Base-by-base conservation (phyloP, 1,284 basidiomycete species). In the Sanghuangporus weigelae region DNA sequence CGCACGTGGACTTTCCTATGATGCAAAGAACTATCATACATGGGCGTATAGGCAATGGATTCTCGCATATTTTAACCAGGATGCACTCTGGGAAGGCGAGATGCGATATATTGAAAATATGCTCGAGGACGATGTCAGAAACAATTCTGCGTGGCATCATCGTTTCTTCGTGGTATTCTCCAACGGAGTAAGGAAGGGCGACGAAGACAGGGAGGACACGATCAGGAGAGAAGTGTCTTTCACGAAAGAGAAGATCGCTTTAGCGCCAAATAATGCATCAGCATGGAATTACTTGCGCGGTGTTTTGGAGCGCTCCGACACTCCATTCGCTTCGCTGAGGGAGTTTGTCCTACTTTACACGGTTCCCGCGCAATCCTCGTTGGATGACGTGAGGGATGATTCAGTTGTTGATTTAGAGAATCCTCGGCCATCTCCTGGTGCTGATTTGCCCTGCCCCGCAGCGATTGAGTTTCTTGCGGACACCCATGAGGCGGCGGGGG, bases 121-220 rank as follows among this genome's bases (percentile, higher is more conserved):
- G 79, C 74, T 98, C 31, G 78, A 79, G 6, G 75, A 81, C 23
- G 96, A 99, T 74, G 81, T 96, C 44, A 78, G 96, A 69, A 99
- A 99, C 74, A 99, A 99, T 73, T 96, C 93, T 49, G 97, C 93
- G 14, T 99, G 96, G 96, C 94, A 96, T 73, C 97, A 98, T 79
- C 87, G 96, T 26, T 98, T 95, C 81, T 98, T 96, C 73, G 84
- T 95, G 59, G 82, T 90, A n/a, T 95, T 93, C 69, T 84, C 85
- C 59, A 82, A 84, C 59, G 90, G 87, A 3, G 78, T 62, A 16
- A 76, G 81, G 69, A 72, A 77, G 63, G 84, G 81, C 2, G 86
- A 87, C 66, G 81, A 83, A 67, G 84, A 86, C 69, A 74, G 82
- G 60, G 81, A 80, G 61, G 80, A 78, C 40, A 75, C 87, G 7